Evolutionary conservation across 495 filamentous ascomycete genomes (phyloP), one percentile per base, ranked within the genome.

Genomic region (Penicillium bovifimosum): DNA sequence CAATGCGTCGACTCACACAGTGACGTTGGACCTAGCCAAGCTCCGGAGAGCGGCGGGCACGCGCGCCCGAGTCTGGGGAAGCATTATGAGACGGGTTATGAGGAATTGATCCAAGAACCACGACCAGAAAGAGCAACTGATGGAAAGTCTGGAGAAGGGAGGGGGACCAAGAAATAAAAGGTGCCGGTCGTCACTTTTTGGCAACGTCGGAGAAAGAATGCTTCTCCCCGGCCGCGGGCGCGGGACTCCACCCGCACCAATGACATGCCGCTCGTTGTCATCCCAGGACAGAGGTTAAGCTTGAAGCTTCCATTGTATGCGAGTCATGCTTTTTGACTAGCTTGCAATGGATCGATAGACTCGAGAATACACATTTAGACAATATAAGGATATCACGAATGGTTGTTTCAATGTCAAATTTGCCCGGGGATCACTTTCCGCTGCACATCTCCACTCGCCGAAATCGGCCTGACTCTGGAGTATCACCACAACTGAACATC

Each of bases 21-120:
- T 53, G 46, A 43, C 52, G 49, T 52, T 53, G 39, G 65, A 50
- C 33, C 50, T 42, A 41, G 63, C 56, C 55, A 72, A 52, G 61
- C 65, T 66, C 58, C 70, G 72, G 47, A 75, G 62, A 64, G 70
- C 66, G 45, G 67, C 67, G 60, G 73, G 70, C 65, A 73, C 36
- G 13, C 73, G 73, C 35, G 69, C 71, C 60, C 71, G 60, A 29
- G 66, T 63, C 58, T 70, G 73, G 45, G 71, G 56, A 58, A 76
- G 64, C 73, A 76, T 76, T 59, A 53, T 64, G 54, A 56, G 17
- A 34, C 32, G 20, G 11, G 46, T 46, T 53, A 43, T 49, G 43
- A 45, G 40, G 33, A 55, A 28, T 38, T 29, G 29, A 54, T 48
- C 29, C 41, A 27, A 41, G 41, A 57, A 62, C 40, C 50, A 54